Percentiles rank a stretch among this genome's conserved stretches.
Conservation (phyloP, 176 grass and related monocot species). For the Oryza longistaminata region DNA sequence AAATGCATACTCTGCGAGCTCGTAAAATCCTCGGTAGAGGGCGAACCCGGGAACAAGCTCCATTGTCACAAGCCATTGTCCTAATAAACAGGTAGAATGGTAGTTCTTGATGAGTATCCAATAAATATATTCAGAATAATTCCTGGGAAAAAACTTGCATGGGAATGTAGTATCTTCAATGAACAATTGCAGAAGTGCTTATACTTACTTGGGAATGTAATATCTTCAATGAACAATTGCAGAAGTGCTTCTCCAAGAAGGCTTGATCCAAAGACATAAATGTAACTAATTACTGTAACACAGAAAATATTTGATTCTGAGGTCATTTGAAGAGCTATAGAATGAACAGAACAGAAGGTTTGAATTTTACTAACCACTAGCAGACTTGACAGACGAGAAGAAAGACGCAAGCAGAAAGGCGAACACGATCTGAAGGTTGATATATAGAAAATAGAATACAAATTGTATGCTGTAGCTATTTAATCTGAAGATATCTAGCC, state of each 20-base stretch:
- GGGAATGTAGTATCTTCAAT: conserved; percentile 55
- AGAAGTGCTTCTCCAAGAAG: conserved; percentile 52
- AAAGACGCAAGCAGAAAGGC: conserved; percentile 57
- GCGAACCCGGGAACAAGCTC: conserved; percentile 73
- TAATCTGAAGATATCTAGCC: conserved; percentile 59
- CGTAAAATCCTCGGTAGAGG: conserved; percentile 60
- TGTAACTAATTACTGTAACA: conserved; percentile 56
- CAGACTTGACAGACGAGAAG: conserved; percentile 59
- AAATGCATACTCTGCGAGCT: conserved; percentile 48
- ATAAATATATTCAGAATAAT: background rate
- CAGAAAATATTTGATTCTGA: background rate
- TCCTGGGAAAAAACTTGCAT: conserved; percentile 38
- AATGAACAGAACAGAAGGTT: background rate
- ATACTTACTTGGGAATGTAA: conserved; percentile 53
- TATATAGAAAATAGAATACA: conserved; percentile 62
- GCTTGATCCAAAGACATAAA: conserved; percentile 58
- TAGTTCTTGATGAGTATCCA: background rate
- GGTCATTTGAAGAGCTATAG: background rate
- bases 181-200: conserved; percentile 38
- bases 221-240: conserved; percentile 48
- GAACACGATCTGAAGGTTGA: conserved; percentile 63
- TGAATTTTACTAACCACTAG: conserved; percentile 42
- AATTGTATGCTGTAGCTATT: conserved; percentile 59
- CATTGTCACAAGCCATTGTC: conserved; percentile 43
- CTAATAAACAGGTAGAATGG: conserved; percentile 34